Percentiles rank a stretch among this genome's conserved stretches.
phyloP scores from a whole-genome alignment of 2,329 filamentous ascomycete genomes.

The Grosmannia serpens region DNA sequence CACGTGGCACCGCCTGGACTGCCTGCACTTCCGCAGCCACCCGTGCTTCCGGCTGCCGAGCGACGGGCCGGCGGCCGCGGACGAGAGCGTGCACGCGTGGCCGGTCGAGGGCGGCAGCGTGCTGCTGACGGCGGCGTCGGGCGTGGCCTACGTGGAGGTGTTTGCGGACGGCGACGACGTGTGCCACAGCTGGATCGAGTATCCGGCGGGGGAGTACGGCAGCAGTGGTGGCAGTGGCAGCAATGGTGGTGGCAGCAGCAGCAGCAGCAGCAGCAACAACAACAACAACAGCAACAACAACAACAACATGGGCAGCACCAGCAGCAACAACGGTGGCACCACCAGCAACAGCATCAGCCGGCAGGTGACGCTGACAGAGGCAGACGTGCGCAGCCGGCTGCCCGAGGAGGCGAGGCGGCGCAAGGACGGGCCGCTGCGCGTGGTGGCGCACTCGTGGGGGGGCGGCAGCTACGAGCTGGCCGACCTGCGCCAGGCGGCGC shows the following conservation, averaged over 20 bases:
- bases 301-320: neutral
- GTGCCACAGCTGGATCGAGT: slow-evolving; percentile 76
- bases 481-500: slow-evolving; percentile 60
- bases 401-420: slow-evolving; percentile 57
- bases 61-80: slow-evolving; percentile 51
- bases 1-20: slow-evolving; percentile 81
- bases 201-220: slow-evolving; percentile 42
- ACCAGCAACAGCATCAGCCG: slow-evolving; percentile 49
- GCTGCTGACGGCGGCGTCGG: slow-evolving; percentile 66
- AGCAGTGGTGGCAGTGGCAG: neutral
- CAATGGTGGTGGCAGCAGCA: neutral
- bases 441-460: slow-evolving; percentile 66
- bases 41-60: slow-evolving; percentile 78
- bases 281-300: slow-evolving; percentile 40
- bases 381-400: slow-evolving; percentile 58
- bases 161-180: slow-evolving; percentile 68
- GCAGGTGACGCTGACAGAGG: slow-evolving; percentile 64
- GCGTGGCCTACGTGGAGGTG: slow-evolving; percentile 77
- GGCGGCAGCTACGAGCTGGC: slow-evolving; percentile 64
- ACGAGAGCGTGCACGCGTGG: slow-evolving; percentile 78
- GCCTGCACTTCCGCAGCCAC: slow-evolving; percentile 78
- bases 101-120: slow-evolving; percentile 67
- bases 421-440: slow-evolving; percentile 48
- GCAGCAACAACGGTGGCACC: neutral
- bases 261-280: slow-evolving; percentile 40